phyloP scores from a whole-genome alignment of 2,329 filamentous ascomycete genomes.

The Trichophyton rubrum region DNA sequence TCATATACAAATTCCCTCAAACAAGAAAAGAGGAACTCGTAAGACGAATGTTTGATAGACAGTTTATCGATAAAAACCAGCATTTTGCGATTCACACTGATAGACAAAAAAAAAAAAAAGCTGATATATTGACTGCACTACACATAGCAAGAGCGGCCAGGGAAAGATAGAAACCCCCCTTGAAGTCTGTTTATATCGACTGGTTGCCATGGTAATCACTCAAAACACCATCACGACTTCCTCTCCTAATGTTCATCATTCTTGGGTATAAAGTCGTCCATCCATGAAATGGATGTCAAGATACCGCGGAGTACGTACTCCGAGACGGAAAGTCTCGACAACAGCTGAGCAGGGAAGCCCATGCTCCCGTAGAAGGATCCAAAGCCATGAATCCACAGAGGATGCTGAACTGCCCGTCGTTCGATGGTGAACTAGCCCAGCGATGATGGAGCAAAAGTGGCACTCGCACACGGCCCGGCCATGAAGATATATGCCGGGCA shows the following conservation, averaged over 20 bases:
- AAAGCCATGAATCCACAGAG: not conserved
- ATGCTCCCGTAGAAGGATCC: not conserved
- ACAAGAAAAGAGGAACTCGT: not conserved
- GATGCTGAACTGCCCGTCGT: not conserved
- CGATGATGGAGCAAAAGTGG: not conserved
- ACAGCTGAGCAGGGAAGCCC: not conserved
- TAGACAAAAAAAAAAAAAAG: too few relatives aligned
- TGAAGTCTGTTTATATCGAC: not conserved
- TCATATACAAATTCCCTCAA: not conserved
- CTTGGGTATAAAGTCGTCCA: not conserved
- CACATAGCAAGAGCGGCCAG: not conserved
- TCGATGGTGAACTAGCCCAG: not conserved
- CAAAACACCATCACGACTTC: not conserved
- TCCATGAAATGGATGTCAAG: not conserved
- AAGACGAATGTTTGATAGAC: not conserved
- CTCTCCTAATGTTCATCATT: not conserved
- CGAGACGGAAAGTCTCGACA: too few relatives aligned
- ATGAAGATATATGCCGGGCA: not conserved
- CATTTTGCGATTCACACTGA: too few relatives aligned
- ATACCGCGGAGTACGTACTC: too few relatives aligned
- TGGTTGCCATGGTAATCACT: not conserved
- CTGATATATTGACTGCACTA: conserved; percentile 1
- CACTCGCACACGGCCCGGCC: not conserved
- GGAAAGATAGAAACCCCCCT: not conserved
- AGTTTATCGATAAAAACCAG: too few relatives aligned